Conservation (phyloP, 2,329 filamentous ascomycete species). For the Aureobasidium sp. region DNA sequence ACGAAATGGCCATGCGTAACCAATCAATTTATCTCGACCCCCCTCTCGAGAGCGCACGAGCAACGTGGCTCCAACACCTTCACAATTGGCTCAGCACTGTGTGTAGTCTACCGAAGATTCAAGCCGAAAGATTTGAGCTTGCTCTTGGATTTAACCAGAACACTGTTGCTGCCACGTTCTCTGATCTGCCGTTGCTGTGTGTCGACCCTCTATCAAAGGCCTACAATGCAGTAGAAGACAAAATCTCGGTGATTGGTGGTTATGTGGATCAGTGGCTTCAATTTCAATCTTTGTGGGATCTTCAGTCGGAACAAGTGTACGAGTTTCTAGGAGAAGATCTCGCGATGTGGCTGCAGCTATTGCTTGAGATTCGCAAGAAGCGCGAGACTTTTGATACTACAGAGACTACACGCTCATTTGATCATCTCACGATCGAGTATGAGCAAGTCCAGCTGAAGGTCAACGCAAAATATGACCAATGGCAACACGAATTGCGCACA, state of each 20-base stretch:
- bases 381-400: slow-evolving; percentile 96
- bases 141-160: slow-evolving; percentile 54
- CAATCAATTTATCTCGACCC: slow-evolving; percentile 96
- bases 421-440: slow-evolving; percentile 92
- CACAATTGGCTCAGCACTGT: slow-evolving; percentile 90
- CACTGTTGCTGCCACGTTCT: slow-evolving; percentile 66
- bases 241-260: slow-evolving; percentile 67
- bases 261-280: slow-evolving; percentile 99
- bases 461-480: slow-evolving; percentile 98
- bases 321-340: slow-evolving; percentile 86
- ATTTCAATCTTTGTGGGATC: slow-evolving; percentile 96
- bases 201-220: slow-evolving; percentile 71
- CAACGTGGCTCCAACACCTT: slow-evolving; percentile 87
- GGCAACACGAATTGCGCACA: slow-evolving; percentile 93
- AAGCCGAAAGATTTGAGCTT: slow-evolving; percentile 92
- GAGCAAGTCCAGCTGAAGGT: slow-evolving; percentile 98
- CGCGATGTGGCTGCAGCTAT: slow-evolving; percentile 83
- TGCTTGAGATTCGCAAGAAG: slow-evolving; percentile 96
- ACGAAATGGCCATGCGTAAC: slow-evolving; percentile 96
- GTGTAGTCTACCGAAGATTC: slow-evolving; percentile 88
- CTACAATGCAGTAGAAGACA: slow-evolving; percentile 76
- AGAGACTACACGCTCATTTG: slow-evolving; percentile 86
- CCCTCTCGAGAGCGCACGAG: slow-evolving; percentile 81
- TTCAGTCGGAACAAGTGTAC: slow-evolving; percentile 93
- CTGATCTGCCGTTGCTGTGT: slow-evolving; percentile 76